Conservation (phyloP, 192 early-diverging fungal species). For the Spinellus fusiger region DNA sequence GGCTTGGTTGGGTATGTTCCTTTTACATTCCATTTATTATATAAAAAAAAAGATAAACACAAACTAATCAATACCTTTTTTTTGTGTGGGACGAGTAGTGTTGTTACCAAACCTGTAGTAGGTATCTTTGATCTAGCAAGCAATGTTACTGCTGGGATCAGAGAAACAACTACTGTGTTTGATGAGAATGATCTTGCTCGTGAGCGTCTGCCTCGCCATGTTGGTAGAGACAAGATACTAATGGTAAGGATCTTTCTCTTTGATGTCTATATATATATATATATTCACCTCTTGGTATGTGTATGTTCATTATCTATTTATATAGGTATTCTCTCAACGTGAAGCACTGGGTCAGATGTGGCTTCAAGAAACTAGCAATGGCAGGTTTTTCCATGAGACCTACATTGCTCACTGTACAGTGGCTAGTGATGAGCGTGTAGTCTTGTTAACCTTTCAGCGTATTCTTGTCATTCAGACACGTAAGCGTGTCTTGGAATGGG, state of each 20-base stretch:
- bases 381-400: constrained; percentile 56
- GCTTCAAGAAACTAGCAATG: constrained; percentile 63
- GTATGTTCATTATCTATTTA: neutral
- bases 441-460: constrained; percentile 59
- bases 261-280: too few species aligned
- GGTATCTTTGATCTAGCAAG: constrained; percentile 83
- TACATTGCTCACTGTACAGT: constrained; percentile 60
- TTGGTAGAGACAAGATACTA: constrained; percentile 67
- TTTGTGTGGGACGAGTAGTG: too few species aligned
- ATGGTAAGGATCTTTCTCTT: constrained; percentile 10
- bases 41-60: neutral
- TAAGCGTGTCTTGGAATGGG: constrained; percentile 13
- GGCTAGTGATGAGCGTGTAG: constrained; percentile 48
- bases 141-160: constrained; percentile 77
- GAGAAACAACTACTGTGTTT: constrained; percentile 83
- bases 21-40: neutral
- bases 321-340: constrained; percentile 54
- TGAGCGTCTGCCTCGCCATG: constrained; percentile 67
- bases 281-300: neutral
- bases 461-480: constrained; percentile 45
- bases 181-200: constrained; percentile 69
- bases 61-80: neutral
- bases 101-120: constrained; percentile 79
- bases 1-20: constrained; percentile 57
- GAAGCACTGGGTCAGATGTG: constrained; percentile 74